Percentiles rank a stretch among this genome's conserved stretches.
phyloP scores from a whole-genome alignment of 2,329 filamentous ascomycete species.

The Elsinoe perseae region DNA sequence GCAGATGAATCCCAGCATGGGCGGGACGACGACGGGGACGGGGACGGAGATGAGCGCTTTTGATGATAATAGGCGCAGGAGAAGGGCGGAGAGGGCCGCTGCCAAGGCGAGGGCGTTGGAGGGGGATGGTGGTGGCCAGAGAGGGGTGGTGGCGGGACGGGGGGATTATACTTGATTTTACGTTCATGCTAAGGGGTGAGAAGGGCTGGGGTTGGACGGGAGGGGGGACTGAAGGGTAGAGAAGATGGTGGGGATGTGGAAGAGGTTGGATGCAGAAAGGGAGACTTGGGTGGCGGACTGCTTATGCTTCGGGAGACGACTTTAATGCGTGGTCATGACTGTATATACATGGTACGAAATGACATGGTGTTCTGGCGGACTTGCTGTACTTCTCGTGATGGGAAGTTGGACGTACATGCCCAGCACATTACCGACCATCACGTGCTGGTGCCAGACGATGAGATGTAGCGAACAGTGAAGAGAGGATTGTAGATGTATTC shows the following conservation, averaged over 20 bases:
- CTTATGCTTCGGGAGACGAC: background rate
- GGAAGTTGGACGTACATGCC: too few relatives aligned
- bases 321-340: constrained; percentile 12
- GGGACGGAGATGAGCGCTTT: constrained; percentile 39
- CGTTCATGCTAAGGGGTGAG: too few relatives aligned
- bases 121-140: background rate
- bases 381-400: background rate
- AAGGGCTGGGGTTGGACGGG: too few relatives aligned
- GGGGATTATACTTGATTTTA: background rate
- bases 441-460: too few relatives aligned
- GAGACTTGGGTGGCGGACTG: background rate
- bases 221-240: background rate
- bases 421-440: too few relatives aligned
- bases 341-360: constrained; percentile 11
- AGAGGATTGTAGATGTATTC: background rate
- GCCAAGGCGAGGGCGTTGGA: constrained; percentile 15
- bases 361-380: background rate
- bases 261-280: background rate
- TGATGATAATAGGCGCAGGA: constrained; percentile 46
- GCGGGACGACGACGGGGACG: constrained; percentile 34
- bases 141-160: background rate
- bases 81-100: constrained; percentile 45
- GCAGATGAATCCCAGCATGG: constrained; percentile 26
- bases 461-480: too few relatives aligned
- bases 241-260: background rate